Percentiles rank a stretch among this genome's conserved stretches.
phyloP scores from a whole-genome alignment of 2,329 filamentous ascomycete genomes.

The Gaeumannomyces tritici region DNA sequence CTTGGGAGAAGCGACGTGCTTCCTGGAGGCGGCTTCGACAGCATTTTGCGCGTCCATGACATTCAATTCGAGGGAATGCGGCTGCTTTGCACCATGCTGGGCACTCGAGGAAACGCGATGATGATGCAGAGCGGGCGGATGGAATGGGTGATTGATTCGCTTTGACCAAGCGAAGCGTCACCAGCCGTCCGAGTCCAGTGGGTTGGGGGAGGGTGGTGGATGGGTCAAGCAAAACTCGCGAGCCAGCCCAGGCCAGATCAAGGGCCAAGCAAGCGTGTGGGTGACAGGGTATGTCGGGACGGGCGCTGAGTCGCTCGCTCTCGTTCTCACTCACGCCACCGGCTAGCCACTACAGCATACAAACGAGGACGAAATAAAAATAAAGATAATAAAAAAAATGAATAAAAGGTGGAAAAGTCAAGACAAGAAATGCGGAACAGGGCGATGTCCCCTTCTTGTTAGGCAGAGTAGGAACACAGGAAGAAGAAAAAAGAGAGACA shows the following conservation, averaged over 20 bases:
- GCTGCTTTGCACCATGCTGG: slow-evolving; percentile 51
- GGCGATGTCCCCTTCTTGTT: background rate
- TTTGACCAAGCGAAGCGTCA: slow-evolving; percentile 1
- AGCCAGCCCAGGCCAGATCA: background rate
- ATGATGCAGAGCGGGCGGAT: background rate
- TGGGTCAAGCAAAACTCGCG: background rate
- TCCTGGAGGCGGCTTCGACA: slow-evolving; percentile 51
- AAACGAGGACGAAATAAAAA: background rate
- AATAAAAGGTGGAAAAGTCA: background rate
- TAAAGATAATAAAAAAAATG: slow-evolving; percentile 2
- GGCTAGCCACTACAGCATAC: background rate
- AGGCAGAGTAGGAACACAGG: background rate
- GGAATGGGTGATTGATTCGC: slow-evolving; percentile 2
- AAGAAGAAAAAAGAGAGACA: too few relatives aligned
- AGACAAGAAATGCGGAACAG: background rate
- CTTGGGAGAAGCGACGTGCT: slow-evolving; percentile 45
- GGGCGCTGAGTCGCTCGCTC: background rate
- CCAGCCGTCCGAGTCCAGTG: background rate
- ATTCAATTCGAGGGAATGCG: slow-evolving; percentile 44
- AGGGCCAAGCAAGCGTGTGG: background rate
- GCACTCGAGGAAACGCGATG: slow-evolving; percentile 22
- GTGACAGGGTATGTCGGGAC: background rate
- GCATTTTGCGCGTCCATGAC: slow-evolving; percentile 62
- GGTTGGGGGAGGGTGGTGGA: background rate
- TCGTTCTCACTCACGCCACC: slow-evolving; percentile 5